Evolutionary conservation across 352 stramenopile species (phyloP).

Genomic region (Phytopythium chamaehyphon): DNA sequence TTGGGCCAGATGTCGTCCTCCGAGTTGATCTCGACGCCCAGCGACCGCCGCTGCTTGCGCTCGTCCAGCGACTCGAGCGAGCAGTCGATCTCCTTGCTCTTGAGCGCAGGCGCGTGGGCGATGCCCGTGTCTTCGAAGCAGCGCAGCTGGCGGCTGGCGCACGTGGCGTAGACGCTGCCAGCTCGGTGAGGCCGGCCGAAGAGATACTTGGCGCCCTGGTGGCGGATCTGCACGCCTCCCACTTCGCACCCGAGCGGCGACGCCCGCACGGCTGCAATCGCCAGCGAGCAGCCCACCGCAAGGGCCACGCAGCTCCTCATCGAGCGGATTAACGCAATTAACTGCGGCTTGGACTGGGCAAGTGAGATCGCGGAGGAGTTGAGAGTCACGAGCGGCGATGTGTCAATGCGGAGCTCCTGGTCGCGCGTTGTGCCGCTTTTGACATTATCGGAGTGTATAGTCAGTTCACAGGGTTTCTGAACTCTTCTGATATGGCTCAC

Average conservation of each 20-base stretch:
- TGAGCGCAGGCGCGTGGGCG: constrained; percentile 46
- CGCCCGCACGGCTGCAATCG: background rate
- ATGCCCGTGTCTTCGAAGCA: constrained; percentile 67
- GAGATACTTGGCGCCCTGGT: constrained; percentile 49
- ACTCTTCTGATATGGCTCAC: too few relatives aligned
- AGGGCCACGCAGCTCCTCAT: too few relatives aligned
- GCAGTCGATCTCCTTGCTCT: constrained; percentile 37
- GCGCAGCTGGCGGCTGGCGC: constrained; percentile 30
- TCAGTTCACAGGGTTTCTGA: too few relatives aligned
- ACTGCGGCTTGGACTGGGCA: too few relatives aligned
- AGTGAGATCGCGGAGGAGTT: too few relatives aligned
- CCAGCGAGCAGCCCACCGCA: too few relatives aligned
- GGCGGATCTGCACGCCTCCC: constrained; percentile 36
- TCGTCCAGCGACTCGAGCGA: constrained; percentile 11
- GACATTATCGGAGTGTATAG: too few relatives aligned
- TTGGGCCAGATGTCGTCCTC: constrained; percentile 65
- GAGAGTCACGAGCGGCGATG: too few relatives aligned
- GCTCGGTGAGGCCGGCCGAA: constrained; percentile 33
- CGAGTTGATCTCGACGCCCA: constrained; percentile 55
- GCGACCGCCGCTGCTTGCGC: constrained; percentile 20
- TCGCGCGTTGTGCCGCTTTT: too few relatives aligned
- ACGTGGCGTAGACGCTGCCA: constrained; percentile 53
- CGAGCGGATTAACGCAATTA: too few relatives aligned
- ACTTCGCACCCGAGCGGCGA: constrained; percentile 30
- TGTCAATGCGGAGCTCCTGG: too few relatives aligned